Evolutionary conservation across 2,329 filamentous ascomycete species (phyloP), one percentile per base, ranked within the genome.

Genomic region (Ceratocystis colombiana): DNA sequence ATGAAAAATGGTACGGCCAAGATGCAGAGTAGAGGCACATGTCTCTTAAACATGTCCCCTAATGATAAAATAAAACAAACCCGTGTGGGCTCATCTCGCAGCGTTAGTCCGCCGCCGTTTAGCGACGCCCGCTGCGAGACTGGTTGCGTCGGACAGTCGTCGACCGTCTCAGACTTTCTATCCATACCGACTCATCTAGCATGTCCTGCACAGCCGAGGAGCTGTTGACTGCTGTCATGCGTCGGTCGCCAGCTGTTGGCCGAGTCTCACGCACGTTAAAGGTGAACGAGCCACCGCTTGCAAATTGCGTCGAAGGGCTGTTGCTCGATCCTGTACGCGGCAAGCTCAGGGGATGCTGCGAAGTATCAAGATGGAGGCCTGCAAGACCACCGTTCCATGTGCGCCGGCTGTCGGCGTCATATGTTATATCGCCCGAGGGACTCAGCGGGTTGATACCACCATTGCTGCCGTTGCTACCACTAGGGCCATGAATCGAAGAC

Each of bases 131-230:
- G 41, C 45, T 44, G 12, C 10, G 22, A 33, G 66, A 46, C n/a
- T 45, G 48, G 25, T 68, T 53, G 5, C 76, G 78, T 64, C 78
- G 77, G 64, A 82, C 82, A 64, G 91, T 96, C 71, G 94, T 90
- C 77, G 90, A 96, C 69, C 90, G 83, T 69, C 91, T 82, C 70
- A 96, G 91, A 78, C 89, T 96, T 76, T 96, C 90, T 64, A 93
- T 89, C 93, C 93, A 97, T 17, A 89, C 87, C 20, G 90, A 94
- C 72, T 93, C 89, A 72, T 94, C 90, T 65, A 97, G 81, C 73
- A 94, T 88, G 70, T 91, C 86, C 74, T 92, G 84, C 70, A 95
- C 88, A 8, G 64, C 64, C 5, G 67, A 66, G 1, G 68, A 67
- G 30, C 64, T 67, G 37, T 66, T 68, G 44, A 68, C 62, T 1